Evolutionary conservation across 2,329 filamentous ascomycete species (phyloP).

Genomic region (Pyricularia grisea): DNA sequence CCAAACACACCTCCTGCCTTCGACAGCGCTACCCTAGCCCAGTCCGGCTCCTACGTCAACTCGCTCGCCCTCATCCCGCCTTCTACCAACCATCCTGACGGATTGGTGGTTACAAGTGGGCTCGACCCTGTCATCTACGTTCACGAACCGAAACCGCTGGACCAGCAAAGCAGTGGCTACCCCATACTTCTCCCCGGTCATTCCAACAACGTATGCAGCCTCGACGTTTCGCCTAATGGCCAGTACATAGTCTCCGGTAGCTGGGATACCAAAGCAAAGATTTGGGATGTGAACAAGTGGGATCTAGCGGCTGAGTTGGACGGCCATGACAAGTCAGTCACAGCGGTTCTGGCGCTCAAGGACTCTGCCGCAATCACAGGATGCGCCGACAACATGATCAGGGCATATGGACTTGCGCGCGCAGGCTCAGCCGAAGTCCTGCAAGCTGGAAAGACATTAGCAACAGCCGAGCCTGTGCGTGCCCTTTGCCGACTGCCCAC

Average conservation of each 20-base stretch:
- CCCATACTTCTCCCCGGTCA: constrained; percentile 66
- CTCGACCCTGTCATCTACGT: constrained; percentile 92
- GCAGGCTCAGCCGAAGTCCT: constrained; percentile 45
- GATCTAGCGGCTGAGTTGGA: constrained; percentile 62
- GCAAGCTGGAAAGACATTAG: constrained; percentile 42
- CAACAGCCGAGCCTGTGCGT: constrained; percentile 74
- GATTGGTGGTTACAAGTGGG: constrained; percentile 78
- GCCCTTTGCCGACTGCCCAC: constrained; percentile 76
- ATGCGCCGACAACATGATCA: constrained; percentile 82
- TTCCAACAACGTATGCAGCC: constrained; percentile 74
- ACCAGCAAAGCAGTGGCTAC: constrained; percentile 12
- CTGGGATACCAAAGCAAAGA: constrained; percentile 81
- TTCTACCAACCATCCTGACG: constrained; percentile 59
- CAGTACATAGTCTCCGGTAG: constrained; percentile 78
- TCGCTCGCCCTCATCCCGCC: constrained; percentile 68
- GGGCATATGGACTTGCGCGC: constrained; percentile 63
- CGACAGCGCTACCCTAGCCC: constrained; percentile 67
- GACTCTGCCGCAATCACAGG: constrained; percentile 77
- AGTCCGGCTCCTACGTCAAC: constrained; percentile 83
- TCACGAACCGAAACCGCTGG: constrained; percentile 53
- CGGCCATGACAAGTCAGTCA: constrained; percentile 72
- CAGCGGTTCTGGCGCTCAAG: constrained; percentile 83
- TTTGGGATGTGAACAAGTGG: constrained; percentile 85
- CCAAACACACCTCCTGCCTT: constrained; percentile 53
- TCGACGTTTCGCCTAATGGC: constrained; percentile 68